These are phyloP conservation scores for Drechslerella coelobrocha DNA, from an alignment of 2,329 filamentous ascomycete genomes.

Conservation along the genomic window DNA sequence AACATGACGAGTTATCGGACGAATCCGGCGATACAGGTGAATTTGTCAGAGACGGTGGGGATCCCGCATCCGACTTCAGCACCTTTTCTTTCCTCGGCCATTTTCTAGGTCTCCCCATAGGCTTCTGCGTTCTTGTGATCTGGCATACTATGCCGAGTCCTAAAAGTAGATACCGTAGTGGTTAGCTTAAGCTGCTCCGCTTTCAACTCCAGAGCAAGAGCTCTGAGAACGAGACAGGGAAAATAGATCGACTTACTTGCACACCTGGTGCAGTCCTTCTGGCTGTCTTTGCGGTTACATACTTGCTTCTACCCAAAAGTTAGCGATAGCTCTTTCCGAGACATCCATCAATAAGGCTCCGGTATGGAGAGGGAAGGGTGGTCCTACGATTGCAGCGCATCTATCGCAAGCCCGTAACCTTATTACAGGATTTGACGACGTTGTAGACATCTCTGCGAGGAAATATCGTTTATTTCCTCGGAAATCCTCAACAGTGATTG, in stretches of 20 bases:
- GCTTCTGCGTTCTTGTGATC: constrained; percentile 51
- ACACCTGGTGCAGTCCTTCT: constrained; percentile 50
- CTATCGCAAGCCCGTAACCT: constrained; percentile 51
- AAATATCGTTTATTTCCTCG: background rate
- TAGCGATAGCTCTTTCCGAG: constrained; percentile 11
- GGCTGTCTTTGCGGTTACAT: constrained; percentile 50
- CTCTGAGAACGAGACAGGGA: constrained; percentile 4
- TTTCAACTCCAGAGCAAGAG: background rate
- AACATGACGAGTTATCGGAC: constrained; percentile 47
- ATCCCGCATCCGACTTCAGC: constrained; percentile 43
- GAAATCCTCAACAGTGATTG: constrained; percentile 32
- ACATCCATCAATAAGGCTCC: constrained; percentile 10
- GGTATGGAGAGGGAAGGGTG: constrained; percentile 5
- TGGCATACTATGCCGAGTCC: constrained; percentile 50
- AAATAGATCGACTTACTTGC: constrained; percentile 46
- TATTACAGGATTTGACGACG: constrained; percentile 42
- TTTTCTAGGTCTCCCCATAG: constrained; percentile 51
- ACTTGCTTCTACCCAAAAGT: constrained; percentile 49
- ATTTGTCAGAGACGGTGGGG: constrained; percentile 42
- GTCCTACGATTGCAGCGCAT: constrained; percentile 49
- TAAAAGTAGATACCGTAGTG: constrained; percentile 17
- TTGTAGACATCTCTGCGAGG: constrained; percentile 30
- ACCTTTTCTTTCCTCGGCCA: constrained; percentile 48
- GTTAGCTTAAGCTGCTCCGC: constrained; percentile 2
- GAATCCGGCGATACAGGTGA: constrained; percentile 47